Base-by-base conservation (phyloP, 1,284 basidiomycete genomes). In the Heimioporus retisporus region DNA sequence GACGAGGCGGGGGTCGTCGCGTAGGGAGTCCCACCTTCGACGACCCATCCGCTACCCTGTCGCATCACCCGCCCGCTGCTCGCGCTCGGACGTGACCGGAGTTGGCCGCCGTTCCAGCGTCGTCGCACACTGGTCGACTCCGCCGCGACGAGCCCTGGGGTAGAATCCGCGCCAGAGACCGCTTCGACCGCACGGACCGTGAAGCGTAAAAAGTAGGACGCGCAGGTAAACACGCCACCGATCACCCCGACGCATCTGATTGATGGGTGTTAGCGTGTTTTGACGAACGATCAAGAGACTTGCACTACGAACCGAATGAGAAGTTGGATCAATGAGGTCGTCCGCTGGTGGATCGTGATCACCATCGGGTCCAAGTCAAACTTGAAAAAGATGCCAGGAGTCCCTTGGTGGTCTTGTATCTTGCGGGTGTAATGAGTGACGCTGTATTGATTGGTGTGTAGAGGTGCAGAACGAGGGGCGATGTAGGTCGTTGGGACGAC, bases 341-440 rank as follows among this genome's bases (percentile, higher is more conserved):
- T 97, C 13, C 96, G 89, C 79, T 98, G 95, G 69, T 93, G 88
- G 59, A 99, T 90, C 0, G 89, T 93, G 71, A 99, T 86, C 15
- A 88, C 86, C 79, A 99, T 87, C 2, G 96, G 96, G 77, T 99
- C 97, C 40, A 99, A 83, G 69, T 99, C 97, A 77, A 96, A 98
- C 79, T 97, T 97, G 91, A 97, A 96, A 85, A 96, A 97, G 75
- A 97, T 96, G 21, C 96, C 96, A 0, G 97, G 97, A 0, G 95
- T 92, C 6, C 93, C 95, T 35, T 84, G 81, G 67, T 93, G 90
- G 75, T 96, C 94, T 56, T 91, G 85, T 16, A 98, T 84, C 19
- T 87, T 85, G 18, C 95, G 89, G 3, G 89, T 90, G 79, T 98
- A 97, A 80, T 98, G 96, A 0, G 96, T 98, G 3, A 99, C 97